phyloP scores from a whole-genome alignment of 306 rosid genomes.

The Prunus armeniaca region DNA sequence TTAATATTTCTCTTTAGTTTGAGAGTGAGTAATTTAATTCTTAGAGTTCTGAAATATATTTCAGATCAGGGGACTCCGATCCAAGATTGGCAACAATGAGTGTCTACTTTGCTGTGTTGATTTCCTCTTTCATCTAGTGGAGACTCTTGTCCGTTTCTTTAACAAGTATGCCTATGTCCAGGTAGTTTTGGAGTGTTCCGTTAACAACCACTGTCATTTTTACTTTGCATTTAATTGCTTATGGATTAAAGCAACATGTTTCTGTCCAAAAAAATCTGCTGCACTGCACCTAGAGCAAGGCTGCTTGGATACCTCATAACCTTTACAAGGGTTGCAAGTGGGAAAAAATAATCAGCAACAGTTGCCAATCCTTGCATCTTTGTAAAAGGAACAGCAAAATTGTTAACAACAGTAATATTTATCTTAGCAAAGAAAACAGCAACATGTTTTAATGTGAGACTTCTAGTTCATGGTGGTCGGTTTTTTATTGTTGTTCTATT shows the following conservation, averaged over 20 bases:
- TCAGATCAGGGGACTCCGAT: constrained; percentile 89
- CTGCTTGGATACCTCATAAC: not conserved
- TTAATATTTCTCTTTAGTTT: not conserved
- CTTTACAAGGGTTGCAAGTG: not conserved
- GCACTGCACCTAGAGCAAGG: not conserved
- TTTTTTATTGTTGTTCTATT: not conserved
- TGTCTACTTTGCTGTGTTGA: constrained; percentile 97
- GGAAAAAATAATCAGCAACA: not conserved
- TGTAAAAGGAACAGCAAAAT: not conserved
- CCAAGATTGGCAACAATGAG: constrained; percentile 91
- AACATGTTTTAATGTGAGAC: not conserved
- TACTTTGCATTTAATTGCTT: not conserved
- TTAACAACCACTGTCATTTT: not conserved
- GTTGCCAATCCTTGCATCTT: not conserved
- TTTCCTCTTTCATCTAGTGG: constrained; percentile 93
- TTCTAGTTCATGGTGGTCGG: not conserved
- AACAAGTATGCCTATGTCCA: constrained; percentile 98
- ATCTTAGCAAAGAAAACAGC: not conserved
- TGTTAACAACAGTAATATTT: not conserved
- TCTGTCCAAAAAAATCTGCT: not conserved
- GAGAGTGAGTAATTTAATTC: constrained; percentile 3
- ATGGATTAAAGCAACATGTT: not conserved
- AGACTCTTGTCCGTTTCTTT: constrained; percentile 94
- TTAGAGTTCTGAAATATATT: constrained; percentile 12
- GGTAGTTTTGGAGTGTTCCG: constrained; percentile 45